Percentiles rank a stretch among this genome's conserved stretches.
phyloP scores from a whole-genome alignment of 306 rosid genomes.

The Nissolia schottii region DNA sequence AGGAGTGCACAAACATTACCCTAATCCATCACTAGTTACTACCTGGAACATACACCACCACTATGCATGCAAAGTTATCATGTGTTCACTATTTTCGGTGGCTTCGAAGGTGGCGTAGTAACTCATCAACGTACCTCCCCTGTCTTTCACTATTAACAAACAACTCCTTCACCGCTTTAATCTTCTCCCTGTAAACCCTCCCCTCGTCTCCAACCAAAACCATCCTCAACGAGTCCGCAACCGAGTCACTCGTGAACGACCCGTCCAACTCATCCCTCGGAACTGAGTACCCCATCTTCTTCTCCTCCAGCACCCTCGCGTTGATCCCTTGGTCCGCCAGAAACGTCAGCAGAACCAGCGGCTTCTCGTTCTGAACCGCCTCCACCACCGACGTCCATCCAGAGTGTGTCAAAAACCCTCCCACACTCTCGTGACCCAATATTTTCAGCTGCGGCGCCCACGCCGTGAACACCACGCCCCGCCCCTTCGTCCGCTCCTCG shows the following conservation, averaged over 20 bases:
- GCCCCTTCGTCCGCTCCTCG: conserved; percentile 33
- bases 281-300: conserved; percentile 24
- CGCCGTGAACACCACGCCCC: conserved; percentile 32
- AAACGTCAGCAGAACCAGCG: conserved; percentile 15
- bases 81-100: not conserved
- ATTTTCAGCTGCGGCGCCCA: conserved; percentile 49
- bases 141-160: conserved; percentile 16
- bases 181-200: conserved; percentile 28
- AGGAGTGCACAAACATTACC: too few relatives aligned
- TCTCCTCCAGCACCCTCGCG: conserved; percentile 37
- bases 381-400: conserved; percentile 50
- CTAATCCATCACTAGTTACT: too few relatives aligned
- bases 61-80: too few relatives aligned
- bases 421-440: conserved; percentile 30
- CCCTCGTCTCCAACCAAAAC: conserved; percentile 36
- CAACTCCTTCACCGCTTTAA: conserved; percentile 28
- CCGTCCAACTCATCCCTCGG: conserved; percentile 35
- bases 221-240: conserved; percentile 32
- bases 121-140: not conserved
- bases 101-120: conserved; percentile 7
- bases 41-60: too few relatives aligned
- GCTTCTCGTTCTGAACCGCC: conserved; percentile 27
- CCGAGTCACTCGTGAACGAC: conserved; percentile 21
- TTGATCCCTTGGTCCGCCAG: conserved; percentile 25
- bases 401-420: conserved; percentile 43